A percentile compares a stretch with the other conserved stretches of the same genome.
These are phyloP conservation scores for Trichoderma afroharzianum DNA, from an alignment of 2,329 filamentous ascomycete species.

Conservation along the genomic window DNA sequence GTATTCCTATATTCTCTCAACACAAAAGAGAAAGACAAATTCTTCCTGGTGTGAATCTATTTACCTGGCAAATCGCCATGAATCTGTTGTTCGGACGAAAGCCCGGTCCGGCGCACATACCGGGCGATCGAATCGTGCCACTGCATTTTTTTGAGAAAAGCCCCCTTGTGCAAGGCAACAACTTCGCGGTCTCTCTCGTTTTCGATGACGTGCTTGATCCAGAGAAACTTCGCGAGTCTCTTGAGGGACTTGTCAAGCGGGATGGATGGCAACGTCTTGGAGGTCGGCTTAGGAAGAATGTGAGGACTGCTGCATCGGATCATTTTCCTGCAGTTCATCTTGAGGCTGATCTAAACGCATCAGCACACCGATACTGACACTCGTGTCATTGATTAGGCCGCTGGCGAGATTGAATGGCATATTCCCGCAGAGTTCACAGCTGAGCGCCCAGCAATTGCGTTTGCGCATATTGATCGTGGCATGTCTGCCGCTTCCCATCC, in stretches of 20 bases:
- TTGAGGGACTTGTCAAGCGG: neutral
- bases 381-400: neutral
- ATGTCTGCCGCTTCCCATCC: neutral
- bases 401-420: neutral
- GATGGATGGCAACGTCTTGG: neutral
- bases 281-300: neutral
- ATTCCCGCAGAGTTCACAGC: neutral
- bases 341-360: neutral
- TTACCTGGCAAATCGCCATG: neutral
- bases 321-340: neutral
- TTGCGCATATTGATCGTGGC: neutral
- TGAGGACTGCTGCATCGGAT: neutral
- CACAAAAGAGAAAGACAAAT: neutral
- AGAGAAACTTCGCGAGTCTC: neutral
- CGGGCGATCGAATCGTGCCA: neutral
- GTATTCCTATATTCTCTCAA: neutral
- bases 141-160: neutral
- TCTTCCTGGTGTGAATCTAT: neutral
- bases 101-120: neutral
- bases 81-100: neutral
- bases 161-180: neutral
- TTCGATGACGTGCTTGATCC: neutral
- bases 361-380: neutral
- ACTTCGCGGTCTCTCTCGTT: constrained; percentile 1
- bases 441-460: neutral